Conservation (phyloP, 176 grass and related monocot genomes). For the Chrysopogon serrulatus region DNA sequence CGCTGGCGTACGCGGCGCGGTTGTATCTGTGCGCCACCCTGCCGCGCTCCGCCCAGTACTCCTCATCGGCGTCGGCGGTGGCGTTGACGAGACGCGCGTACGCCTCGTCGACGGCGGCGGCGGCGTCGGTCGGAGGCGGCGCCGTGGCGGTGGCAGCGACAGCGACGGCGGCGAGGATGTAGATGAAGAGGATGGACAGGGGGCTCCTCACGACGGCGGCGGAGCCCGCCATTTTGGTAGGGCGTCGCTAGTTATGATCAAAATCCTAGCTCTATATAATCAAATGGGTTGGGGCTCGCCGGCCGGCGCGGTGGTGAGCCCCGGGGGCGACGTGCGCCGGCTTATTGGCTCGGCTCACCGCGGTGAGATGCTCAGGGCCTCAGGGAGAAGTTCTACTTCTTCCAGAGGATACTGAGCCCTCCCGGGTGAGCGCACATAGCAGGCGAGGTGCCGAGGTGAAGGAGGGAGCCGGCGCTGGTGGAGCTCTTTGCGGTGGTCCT, state of each 20-base stretch:
- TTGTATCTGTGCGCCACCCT: conserved; percentile 20
- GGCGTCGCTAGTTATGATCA: background rate
- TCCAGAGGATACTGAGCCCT: conserved; percentile 11
- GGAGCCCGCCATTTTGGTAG: conserved; percentile 33
- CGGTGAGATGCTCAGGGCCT: background rate
- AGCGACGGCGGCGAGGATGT: background rate
- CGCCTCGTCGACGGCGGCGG: background rate
- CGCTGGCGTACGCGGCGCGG: conserved; percentile 21
- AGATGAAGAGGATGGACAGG: conserved; percentile 14
- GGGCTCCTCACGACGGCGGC: background rate
- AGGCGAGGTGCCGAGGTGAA: background rate
- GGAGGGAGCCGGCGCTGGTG: background rate
- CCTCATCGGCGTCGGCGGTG: conserved; percentile 21
- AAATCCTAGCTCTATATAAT: background rate
- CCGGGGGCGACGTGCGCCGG: conserved; percentile 2
- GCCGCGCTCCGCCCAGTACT: conserved; percentile 49
- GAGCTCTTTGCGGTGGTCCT: background rate
- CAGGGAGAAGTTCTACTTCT: background rate
- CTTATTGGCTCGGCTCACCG: background rate
- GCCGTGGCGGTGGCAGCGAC: background rate
- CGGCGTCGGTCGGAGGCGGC: background rate
- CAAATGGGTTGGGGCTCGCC: background rate
- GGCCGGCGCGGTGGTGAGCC: background rate
- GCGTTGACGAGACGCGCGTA: conserved; percentile 12
- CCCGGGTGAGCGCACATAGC: background rate